Conservation (phyloP, 345 rosid genomes). For the Brassica rapa region DNA sequence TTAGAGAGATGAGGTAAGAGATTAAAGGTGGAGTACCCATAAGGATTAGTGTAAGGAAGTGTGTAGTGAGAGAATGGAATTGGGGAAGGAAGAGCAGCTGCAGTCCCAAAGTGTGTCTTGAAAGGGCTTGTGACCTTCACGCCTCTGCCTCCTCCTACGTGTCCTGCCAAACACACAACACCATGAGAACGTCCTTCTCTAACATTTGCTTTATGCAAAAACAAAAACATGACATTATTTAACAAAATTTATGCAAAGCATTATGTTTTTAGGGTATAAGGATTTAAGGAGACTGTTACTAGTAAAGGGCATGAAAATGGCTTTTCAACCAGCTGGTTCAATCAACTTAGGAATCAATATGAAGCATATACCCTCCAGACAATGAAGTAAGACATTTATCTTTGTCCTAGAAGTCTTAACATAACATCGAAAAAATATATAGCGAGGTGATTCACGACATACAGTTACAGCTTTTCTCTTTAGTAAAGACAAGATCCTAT, state of each 20-base stretch:
- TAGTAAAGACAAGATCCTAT: too few species aligned
- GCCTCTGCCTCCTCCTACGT: constrained; percentile 62
- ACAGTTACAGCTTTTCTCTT: background rate
- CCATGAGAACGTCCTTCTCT: constrained; percentile 7
- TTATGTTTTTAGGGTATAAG: background rate
- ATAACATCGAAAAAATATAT: too few species aligned
- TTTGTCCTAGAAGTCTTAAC: background rate
- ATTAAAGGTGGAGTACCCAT: constrained; percentile 49
- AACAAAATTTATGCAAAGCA: background rate
- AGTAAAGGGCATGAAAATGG: background rate
- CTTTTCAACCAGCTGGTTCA: background rate
- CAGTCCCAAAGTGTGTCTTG: constrained; percentile 72
- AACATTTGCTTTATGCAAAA: background rate
- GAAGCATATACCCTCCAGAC: background rate
- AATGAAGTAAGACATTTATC: background rate
- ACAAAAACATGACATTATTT: constrained; percentile 2
- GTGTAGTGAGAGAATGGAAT: constrained; percentile 89
- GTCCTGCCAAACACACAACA: constrained; percentile 40
- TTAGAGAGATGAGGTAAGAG: background rate
- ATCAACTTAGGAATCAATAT: constrained; percentile 3
- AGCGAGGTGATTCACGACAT: constrained; percentile 5
- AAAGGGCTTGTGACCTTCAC: constrained; percentile 70
- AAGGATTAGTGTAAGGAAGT: constrained; percentile 69
- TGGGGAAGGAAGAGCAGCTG: constrained; percentile 74
- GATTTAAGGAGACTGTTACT: background rate